phyloP scores from a whole-genome alignment of 2,329 filamentous ascomycete species.

The Chaetomium sp. region DNA sequence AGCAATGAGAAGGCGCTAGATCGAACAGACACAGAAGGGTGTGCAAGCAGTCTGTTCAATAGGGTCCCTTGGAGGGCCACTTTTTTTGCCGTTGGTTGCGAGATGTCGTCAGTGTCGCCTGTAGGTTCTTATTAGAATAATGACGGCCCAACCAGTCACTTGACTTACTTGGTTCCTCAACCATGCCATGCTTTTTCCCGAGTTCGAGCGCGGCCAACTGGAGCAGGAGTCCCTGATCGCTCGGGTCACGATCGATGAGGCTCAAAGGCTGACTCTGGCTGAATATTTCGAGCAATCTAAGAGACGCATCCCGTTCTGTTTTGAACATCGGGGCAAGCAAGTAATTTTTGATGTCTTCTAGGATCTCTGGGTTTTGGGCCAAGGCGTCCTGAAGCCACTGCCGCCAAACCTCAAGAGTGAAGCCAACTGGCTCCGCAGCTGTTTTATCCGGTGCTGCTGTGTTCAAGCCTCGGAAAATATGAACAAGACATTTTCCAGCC shows the following conservation, averaged over 20 bases:
- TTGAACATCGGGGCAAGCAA: conserved; percentile 65
- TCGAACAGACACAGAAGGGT: conserved; percentile 66
- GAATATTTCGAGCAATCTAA: conserved; percentile 59
- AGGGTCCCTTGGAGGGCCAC: conserved; percentile 46
- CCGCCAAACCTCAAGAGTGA: conserved; percentile 54
- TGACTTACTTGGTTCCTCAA: conserved; percentile 64
- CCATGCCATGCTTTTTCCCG: conserved; percentile 69
- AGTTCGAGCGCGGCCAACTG: conserved; percentile 69
- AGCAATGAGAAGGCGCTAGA: conserved; percentile 81
- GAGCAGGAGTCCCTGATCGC: conserved; percentile 41
- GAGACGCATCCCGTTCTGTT: conserved; percentile 54
- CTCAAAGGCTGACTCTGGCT: conserved; percentile 48
- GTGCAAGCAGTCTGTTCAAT: conserved; percentile 56
- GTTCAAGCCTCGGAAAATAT: conserved; percentile 54
- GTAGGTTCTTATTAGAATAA: conserved; percentile 14
- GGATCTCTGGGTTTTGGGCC: conserved; percentile 50
- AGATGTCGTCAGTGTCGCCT: conserved; percentile 19
- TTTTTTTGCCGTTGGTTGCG: conserved; percentile 26
- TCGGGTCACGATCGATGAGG: conserved; percentile 19
- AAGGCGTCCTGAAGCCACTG: conserved; percentile 58
- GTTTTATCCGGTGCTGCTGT: conserved; percentile 35
- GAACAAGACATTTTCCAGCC: conserved; percentile 63
- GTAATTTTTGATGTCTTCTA: conserved; percentile 67
- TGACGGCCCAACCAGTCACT: conserved; percentile 17
- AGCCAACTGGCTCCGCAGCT: conserved; percentile 31